phyloP scores from a whole-genome alignment of 2,329 filamentous ascomycete species.

The Aulographum hederae region DNA sequence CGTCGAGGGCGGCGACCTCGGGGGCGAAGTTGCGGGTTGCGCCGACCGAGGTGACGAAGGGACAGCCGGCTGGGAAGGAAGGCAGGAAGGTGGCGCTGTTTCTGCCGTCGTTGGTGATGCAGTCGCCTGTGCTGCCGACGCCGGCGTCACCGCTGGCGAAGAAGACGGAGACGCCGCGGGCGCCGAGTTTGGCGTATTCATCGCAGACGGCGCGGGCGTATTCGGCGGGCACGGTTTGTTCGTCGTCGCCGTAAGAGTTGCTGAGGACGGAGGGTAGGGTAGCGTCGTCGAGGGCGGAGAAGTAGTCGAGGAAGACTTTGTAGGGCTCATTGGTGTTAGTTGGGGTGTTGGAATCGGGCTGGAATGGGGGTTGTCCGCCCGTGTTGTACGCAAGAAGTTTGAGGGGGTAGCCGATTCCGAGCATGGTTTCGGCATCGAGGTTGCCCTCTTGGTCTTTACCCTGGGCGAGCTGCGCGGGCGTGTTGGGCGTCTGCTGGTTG shows the following conservation, averaged over 20 bases:
- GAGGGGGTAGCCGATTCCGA: conserved; percentile 25
- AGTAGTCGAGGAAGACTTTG: conserved; percentile 18
- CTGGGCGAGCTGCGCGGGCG: conserved; percentile 11
- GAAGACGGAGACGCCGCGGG: background rate
- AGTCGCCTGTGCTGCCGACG: conserved; percentile 19
- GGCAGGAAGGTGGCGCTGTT: conserved; percentile 26
- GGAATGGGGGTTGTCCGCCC: conserved; percentile 24
- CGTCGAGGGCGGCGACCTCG: conserved; percentile 1
- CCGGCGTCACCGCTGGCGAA: conserved; percentile 11
- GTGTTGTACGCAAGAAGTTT: conserved; percentile 29
- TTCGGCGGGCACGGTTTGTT: conserved; percentile 18
- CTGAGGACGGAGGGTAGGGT: conserved; percentile 17
- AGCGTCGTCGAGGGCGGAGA: conserved; percentile 14
- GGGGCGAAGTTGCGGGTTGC: conserved; percentile 12
- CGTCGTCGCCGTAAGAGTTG: conserved; percentile 22
- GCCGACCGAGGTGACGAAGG: conserved; percentile 32
- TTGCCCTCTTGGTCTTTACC: conserved; percentile 15
- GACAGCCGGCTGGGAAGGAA: conserved; percentile 30
- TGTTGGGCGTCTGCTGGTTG: conserved; percentile 1
- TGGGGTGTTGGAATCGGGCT: conserved; percentile 30
- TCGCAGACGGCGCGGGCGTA: conserved; percentile 16
- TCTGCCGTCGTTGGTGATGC: conserved; percentile 11
- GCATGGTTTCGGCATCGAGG: conserved; percentile 25
- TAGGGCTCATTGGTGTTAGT: conserved; percentile 27
- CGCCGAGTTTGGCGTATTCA: background rate